A percentile compares a stretch with the other conserved stretches of the same genome.
phyloP scores from a whole-genome alignment of 1,284 basidiomycete species.

The Lentinula novae-zelandiae region DNA sequence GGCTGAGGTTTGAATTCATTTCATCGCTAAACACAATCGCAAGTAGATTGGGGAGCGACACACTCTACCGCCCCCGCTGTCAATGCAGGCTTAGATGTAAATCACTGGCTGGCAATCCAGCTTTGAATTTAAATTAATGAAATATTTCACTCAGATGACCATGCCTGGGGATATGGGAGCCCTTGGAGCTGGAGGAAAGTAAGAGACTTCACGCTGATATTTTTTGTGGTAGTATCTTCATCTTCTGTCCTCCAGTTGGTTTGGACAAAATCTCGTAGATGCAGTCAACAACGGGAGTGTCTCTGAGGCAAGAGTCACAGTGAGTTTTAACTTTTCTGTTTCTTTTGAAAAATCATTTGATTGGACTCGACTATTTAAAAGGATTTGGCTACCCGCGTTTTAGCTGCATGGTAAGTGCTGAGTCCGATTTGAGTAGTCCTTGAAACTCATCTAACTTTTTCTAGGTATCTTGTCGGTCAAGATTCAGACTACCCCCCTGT shows the following conservation, averaged over 20 bases:
- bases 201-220: background rate
- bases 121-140: too few species aligned
- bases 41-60: slow-evolving; percentile 34
- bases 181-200: slow-evolving; percentile 32
- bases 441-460: background rate
- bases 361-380: slow-evolving; percentile 19
- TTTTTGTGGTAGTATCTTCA: background rate
- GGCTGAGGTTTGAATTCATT: slow-evolving; percentile 14
- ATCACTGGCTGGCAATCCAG: slow-evolving; percentile 5
- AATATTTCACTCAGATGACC: slow-evolving; percentile 38
- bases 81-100: slow-evolving; percentile 60
- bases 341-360: slow-evolving; percentile 9
- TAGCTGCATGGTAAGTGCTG: slow-evolving; percentile 49
- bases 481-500: slow-evolving; percentile 53
- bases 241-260: slow-evolving; percentile 30
- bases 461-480: slow-evolving; percentile 57
- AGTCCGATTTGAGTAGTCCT: slow-evolving; percentile 10
- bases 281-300: slow-evolving; percentile 55
- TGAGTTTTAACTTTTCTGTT: slow-evolving; percentile 18
- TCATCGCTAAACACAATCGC: slow-evolving; percentile 11
- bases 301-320: slow-evolving; percentile 44
- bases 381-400: slow-evolving; percentile 62
- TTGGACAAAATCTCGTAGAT: slow-evolving; percentile 44
- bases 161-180: slow-evolving; percentile 54
- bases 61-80: slow-evolving; percentile 38